Base-by-base conservation (phyloP, 2,329 filamentous ascomycete species). In the Graphilbum fragrans region DNA sequence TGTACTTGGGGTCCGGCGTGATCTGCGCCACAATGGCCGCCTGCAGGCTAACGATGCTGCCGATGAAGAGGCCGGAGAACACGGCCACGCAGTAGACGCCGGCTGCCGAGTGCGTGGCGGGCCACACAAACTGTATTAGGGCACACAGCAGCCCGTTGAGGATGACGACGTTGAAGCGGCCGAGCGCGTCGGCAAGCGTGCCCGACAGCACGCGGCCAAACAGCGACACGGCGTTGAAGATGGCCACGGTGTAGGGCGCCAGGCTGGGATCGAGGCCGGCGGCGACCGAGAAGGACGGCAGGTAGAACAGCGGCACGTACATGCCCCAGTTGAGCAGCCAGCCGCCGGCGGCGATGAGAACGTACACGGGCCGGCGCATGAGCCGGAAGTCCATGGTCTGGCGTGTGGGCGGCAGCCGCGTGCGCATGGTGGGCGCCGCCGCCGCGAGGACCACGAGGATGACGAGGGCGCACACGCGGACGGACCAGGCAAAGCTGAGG, bases 241-340 rank as follows among this genome's bases (percentile, higher is more conserved):
- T 70, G 12, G 74, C 65, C 9, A 80, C 61, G 27, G 80, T 63
- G 52, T 79, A 80, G 53, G 79, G 78, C 3, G 70, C 69, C 1
- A 79, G 57, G 17, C 64, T 57, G 12, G 58, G 58, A 9, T 69
- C 66, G 6, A 46, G 27, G 42, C 59, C 56, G 1, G 60, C 58
- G 0, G 63, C 53, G 7, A 70, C 59, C 9, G 70, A 72, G 52
- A 70, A 80, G 5, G 69, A 59, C 43, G 72, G 67, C 20, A 72
- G 61, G 55, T 70, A 74, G 55, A 73, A 72, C 39, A 74, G 60
- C 35, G 70, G 45, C 38, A 69, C 66, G 48, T 74, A 69, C 52
- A 69, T 65, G 39, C 50, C 52, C n/a, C 60, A 55, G 50, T 63
- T 52, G 33, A 50, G 47, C 34, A 50, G 44, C 44, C 49, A 52